Conservation (phyloP, 2,329 filamentous ascomycete species). For the Camptophora hylomeconis region DNA sequence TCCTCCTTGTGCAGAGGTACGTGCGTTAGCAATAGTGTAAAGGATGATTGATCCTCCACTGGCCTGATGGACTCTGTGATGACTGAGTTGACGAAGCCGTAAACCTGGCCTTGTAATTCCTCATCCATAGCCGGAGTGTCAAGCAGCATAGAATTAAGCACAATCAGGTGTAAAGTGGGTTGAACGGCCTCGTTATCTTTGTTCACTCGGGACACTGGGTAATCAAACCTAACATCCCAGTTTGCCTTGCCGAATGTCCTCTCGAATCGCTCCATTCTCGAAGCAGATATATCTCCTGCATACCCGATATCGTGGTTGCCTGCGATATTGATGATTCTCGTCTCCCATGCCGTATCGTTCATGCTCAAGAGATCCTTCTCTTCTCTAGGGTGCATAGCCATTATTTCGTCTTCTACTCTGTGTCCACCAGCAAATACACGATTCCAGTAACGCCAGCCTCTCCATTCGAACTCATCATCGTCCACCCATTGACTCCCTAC, state of each 20-base stretch:
- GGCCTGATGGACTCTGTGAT: conserved; percentile 43
- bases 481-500: conserved; percentile 91
- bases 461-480: conserved; percentile 65
- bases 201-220: conserved; percentile 25
- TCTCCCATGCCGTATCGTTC: conserved; percentile 46
- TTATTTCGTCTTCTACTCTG: conserved; percentile 41
- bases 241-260: conserved; percentile 73
- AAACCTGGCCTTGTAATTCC: conserved; percentile 61
- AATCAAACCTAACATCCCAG: conserved; percentile 71
- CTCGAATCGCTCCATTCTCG: conserved; percentile 70
- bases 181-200: conserved; percentile 10
- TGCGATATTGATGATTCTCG: conserved; percentile 71
- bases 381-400: conserved; percentile 19
- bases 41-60: conserved; percentile 50
- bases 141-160: conserved; percentile 87
- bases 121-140: conserved; percentile 63
- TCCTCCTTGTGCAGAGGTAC: conserved; percentile 75
- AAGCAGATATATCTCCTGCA: conserved; percentile 72
- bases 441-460: conserved; percentile 67
- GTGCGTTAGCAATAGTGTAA: conserved; percentile 81
- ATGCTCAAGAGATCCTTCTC: conserved; percentile 38
- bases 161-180: conserved; percentile 62
- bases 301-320: conserved; percentile 98
- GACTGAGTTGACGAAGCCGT: conserved; percentile 54
- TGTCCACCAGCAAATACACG: conserved; percentile 59